Base-by-base conservation (phyloP, 306 rosid genomes). In the Vicia faba region DNA sequence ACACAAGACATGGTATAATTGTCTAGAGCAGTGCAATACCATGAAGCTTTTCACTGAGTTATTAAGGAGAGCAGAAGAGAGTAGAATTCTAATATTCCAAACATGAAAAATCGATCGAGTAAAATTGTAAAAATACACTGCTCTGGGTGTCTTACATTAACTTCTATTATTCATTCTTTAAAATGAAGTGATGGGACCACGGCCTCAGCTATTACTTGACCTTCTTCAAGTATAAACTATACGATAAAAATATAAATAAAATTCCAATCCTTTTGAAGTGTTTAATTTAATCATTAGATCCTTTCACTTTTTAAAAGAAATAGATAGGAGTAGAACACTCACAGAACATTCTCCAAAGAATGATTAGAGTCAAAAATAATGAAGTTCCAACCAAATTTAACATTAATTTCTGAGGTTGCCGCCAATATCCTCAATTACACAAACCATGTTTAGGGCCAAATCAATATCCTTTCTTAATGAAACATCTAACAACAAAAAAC, bases 381-480 rank as follows among this genome's bases (percentile, higher is more conserved):
- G 15, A 48, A 50, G 7, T 44, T 16, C 19, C 53, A 59, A 67
- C n/a, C 41, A 38, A 69, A 14, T 61, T 51, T 31, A 50, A 31
- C 38, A 41, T 36, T 33, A 3, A 26, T 38, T 38, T 67, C 53
- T 68, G 41, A 49, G 63, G 56, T 54, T 74, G 25, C 29, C 23
- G 35, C 23, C 8, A 10, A 55, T 55, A 59, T 59, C 19, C 63
- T 67, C 62, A 61, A 75, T 40, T 31, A 23, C 10, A 11, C 18
- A 29, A 53, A 73, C 59, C 55, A 48, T 28, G 35, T 66, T 68
- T 26, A 75, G 15, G 20, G 33, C 69, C 45, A 13, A 61, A n/a
- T 18, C 3, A 11, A 43, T 23, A 68, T 45, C 33, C 26, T 54
- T 54, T 54, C 57, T 13, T 50, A 66, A 73, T 28, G 46, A 75